Conservation (phyloP, 495 filamentous ascomycete species). For the Tuber indicum region DNA sequence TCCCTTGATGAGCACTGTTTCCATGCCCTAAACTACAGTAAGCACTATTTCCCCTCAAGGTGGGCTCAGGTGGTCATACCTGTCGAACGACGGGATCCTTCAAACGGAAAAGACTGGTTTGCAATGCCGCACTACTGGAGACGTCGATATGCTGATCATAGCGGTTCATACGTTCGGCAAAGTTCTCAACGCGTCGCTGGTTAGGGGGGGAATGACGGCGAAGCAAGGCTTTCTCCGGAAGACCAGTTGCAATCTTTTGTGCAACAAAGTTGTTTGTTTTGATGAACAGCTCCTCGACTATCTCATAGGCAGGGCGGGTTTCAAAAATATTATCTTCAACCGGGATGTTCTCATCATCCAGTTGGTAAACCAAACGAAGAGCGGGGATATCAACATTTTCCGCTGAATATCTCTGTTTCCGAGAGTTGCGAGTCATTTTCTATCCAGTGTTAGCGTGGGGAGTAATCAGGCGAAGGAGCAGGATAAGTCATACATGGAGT, state of each 20-base stretch:
- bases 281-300: slow-evolving; percentile 89
- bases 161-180: slow-evolving; percentile 86
- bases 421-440: slow-evolving; percentile 77
- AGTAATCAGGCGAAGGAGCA: neutral
- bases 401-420: slow-evolving; percentile 74
- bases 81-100: slow-evolving; percentile 81
- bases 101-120: slow-evolving; percentile 87
- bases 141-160: slow-evolving; percentile 84
- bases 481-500: slow-evolving; percentile 56
- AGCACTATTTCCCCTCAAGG: slow-evolving; percentile 2
- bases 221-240: slow-evolving; percentile 89
- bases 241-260: slow-evolving; percentile 65
- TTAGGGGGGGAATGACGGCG: slow-evolving; percentile 81
- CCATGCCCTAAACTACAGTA: slow-evolving; percentile 62
- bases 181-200: slow-evolving; percentile 76
- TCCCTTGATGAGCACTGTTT: slow-evolving; percentile 84
- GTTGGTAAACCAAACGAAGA: slow-evolving; percentile 78
- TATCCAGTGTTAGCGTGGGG: slow-evolving; percentile 38
- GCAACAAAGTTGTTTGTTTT: slow-evolving; percentile 86
- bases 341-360: slow-evolving; percentile 98
- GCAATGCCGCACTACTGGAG: slow-evolving; percentile 79
- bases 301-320: slow-evolving; percentile 77
- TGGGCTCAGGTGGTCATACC: slow-evolving; percentile 43
- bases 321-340: slow-evolving; percentile 95
- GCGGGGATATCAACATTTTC: slow-evolving; percentile 70